Evolutionary conservation across 2,329 filamentous ascomycete genomes (phyloP).

Genomic region (Microcyclospora tardicrescens): DNA sequence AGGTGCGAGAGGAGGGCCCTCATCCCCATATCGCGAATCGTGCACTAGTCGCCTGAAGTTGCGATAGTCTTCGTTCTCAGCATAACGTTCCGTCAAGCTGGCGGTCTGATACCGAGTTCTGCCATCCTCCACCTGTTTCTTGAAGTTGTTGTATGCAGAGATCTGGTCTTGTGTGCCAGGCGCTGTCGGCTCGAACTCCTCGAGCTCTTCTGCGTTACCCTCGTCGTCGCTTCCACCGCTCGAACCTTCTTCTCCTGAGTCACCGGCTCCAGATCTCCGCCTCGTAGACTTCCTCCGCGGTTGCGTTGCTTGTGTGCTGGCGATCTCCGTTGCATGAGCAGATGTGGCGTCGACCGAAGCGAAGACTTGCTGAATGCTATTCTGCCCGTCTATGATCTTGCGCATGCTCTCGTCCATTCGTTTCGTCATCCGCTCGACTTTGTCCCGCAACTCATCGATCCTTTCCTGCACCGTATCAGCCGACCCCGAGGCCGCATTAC

Average conservation of each 20-base stretch:
- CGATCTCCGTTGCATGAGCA: conserved; percentile 23
- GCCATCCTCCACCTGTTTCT: conserved; percentile 25
- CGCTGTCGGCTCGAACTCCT: conserved; percentile 28
- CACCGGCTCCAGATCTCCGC: conserved; percentile 11
- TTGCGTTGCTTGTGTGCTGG: conserved; percentile 25
- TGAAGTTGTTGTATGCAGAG: conserved; percentile 26
- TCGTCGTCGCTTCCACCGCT: conserved; percentile 9
- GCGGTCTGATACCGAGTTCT: conserved; percentile 32
- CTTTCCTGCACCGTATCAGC: neutral
- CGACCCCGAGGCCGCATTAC: neutral
- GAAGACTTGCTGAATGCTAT: conserved; percentile 32
- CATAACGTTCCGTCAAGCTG: conserved; percentile 36
- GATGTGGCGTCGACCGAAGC: conserved; percentile 32
- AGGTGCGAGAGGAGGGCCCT: conserved; percentile 41
- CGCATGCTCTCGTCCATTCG: conserved; percentile 47
- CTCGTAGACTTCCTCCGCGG: conserved; percentile 14
- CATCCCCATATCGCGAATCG: conserved; percentile 43
- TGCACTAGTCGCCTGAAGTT: conserved; percentile 50
- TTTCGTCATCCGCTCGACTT: conserved; percentile 39
- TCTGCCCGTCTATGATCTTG: conserved; percentile 43
- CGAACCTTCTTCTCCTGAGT: conserved; percentile 9
- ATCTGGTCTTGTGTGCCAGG: conserved; percentile 24
- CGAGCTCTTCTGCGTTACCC: conserved; percentile 25
- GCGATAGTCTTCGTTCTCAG: conserved; percentile 46
- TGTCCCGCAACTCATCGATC: conserved; percentile 27